phyloP scores from a whole-genome alignment of 2,329 filamentous ascomycete species.

The Cercospora sp. region DNA sequence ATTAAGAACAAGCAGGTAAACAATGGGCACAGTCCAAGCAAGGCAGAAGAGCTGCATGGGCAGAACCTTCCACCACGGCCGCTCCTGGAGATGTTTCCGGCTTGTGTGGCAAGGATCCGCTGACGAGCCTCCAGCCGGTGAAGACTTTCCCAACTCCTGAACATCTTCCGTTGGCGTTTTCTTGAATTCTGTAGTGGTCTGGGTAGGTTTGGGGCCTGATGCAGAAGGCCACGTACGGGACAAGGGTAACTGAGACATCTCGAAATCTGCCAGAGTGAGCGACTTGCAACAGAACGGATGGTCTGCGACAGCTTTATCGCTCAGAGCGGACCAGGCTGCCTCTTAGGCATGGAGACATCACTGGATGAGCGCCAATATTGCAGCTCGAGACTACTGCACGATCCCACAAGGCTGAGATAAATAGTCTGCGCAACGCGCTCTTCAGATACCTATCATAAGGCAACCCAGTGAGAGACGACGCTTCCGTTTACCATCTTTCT shows the following conservation, averaged over 20 bases:
- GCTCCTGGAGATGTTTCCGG: no score
- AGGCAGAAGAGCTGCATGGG: background rate
- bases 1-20: background rate
- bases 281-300: background rate
- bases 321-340: no score
- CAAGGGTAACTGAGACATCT: background rate
- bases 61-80: background rate
- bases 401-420: background rate
- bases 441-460: no score
- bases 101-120: background rate
- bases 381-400: background rate
- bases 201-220: background rate
- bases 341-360: no score
- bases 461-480: no score
- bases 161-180: background rate
- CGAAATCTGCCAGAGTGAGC: no score
- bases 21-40: background rate
- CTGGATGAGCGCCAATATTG: background rate
- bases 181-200: background rate
- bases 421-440: background rate
- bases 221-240: background rate
- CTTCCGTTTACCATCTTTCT: no score
- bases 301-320: background rate
- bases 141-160: background rate
- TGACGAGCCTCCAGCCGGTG: background rate